Percentiles rank a stretch among this genome's conserved stretches.
Evolutionary conservation across 495 filamentous ascomycete species (phyloP).

Genomic region (Daldinia concentrica): DNA sequence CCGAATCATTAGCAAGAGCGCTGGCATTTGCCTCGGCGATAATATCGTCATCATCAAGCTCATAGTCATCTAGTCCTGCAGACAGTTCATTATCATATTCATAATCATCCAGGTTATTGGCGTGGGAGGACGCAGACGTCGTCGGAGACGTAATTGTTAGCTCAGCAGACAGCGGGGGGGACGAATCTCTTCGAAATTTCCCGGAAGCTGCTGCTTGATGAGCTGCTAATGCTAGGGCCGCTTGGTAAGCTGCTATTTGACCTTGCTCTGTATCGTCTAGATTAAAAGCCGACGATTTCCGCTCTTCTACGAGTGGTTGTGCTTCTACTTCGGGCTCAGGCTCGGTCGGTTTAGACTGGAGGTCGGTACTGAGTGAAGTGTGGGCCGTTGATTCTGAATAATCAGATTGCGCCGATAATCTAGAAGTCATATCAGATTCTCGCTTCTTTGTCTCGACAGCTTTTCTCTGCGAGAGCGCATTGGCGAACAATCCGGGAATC

Average conservation of each 20-base stretch:
- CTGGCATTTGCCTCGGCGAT: slow-evolving; percentile 95
- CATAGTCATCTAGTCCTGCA: slow-evolving; percentile 65
- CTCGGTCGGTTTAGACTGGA: slow-evolving; percentile 29
- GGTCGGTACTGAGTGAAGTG: slow-evolving; percentile 49
- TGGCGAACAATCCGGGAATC: slow-evolving; percentile 58
- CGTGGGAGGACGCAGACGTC: slow-evolving; percentile 47
- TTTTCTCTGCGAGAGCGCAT: slow-evolving; percentile 51
- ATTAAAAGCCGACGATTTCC: slow-evolving; percentile 26
- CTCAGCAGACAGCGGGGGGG: slow-evolving; percentile 61
- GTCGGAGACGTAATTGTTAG: slow-evolving; percentile 57
- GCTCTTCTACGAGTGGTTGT: slow-evolving; percentile 27
- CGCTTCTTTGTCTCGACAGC: slow-evolving; percentile 43
- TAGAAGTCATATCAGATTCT: slow-evolving; percentile 53
- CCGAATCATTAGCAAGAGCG: slow-evolving; percentile 87
- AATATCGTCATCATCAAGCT: slow-evolving; percentile 83
- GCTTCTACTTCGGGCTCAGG: slow-evolving; percentile 22
- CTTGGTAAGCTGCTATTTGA: slow-evolving; percentile 76
- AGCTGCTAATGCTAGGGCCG: slow-evolving; percentile 81
- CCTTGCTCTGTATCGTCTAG: slow-evolving; percentile 55
- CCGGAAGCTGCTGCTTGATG: slow-evolving; percentile 76
- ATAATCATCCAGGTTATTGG: slow-evolving; percentile 55
- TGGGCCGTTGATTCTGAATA: slow-evolving; percentile 52
- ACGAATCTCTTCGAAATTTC: slow-evolving; percentile 69
- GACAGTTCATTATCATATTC: slow-evolving; percentile 62
- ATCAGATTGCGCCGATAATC: slow-evolving; percentile 50